phyloP scores from a whole-genome alignment of 31 red algal genomes.

The Odonthalia washingtoniensis region DNA sequence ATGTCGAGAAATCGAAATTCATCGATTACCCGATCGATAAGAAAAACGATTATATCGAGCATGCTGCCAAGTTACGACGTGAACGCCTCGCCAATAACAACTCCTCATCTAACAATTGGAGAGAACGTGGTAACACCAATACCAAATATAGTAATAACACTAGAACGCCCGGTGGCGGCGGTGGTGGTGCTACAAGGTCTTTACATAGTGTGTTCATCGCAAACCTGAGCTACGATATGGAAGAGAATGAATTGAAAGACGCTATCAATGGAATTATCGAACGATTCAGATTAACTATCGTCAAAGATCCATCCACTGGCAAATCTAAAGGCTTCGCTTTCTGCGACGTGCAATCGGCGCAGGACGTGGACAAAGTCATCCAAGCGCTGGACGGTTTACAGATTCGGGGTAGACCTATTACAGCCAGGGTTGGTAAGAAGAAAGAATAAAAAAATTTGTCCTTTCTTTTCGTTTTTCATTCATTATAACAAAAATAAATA shows the following conservation, averaged over 20 bases:
- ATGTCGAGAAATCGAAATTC: constrained; percentile 41
- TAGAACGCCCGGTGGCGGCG: neutral
- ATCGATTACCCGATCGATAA: constrained; percentile 71
- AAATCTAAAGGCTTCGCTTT: constrained; percentile 81
- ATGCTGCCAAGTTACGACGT: neutral
- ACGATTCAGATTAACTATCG: constrained; percentile 42
- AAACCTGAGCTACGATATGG: constrained; percentile 64
- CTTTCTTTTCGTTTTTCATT: too few species aligned
- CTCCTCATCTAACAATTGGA: neutral
- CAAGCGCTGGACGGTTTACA: constrained; percentile 44
- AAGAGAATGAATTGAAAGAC: constrained; percentile 54
- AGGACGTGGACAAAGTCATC: constrained; percentile 58
- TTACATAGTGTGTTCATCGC: constrained; percentile 75
- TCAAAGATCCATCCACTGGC: constrained; percentile 54
- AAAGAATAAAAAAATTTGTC: too few species aligned
- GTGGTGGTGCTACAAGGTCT: neutral
- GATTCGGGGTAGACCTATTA: constrained; percentile 46
- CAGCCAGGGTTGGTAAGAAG: constrained; percentile 59
- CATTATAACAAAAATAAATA: too few species aligned
- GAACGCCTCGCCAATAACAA: neutral
- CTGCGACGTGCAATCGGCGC: constrained; percentile 56
- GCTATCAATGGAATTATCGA: constrained; percentile 25
- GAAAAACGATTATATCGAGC: constrained; percentile 56
- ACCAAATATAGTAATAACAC: neutral
- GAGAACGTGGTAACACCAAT: neutral